These are phyloP conservation scores for Ophiostoma novo-ulmi DNA, from an alignment of 2,329 filamentous ascomycete species.

Conservation along the genomic window DNA sequence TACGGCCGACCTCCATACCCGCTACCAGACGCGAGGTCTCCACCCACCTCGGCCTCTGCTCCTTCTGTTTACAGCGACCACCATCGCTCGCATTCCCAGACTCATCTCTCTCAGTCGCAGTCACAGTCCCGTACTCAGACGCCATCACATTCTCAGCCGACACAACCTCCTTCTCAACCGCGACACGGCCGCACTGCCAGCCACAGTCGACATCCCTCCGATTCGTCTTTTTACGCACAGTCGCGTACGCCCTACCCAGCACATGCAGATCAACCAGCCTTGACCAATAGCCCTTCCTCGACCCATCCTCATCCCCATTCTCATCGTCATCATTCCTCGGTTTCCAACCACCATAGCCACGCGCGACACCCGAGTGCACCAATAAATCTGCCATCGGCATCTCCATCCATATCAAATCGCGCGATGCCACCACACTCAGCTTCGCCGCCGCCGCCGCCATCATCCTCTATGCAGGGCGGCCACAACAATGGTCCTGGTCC, in stretches of 20 bases:
- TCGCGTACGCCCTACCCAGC: slow-evolving; percentile 35
- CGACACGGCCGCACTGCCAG: neutral
- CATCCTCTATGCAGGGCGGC: slow-evolving; percentile 15
- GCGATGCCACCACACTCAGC: slow-evolving; percentile 42
- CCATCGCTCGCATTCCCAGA: slow-evolving; percentile 21
- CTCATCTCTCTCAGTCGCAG: neutral
- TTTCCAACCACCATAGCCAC: slow-evolving; percentile 31
- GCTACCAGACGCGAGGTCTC: slow-evolving; percentile 27
- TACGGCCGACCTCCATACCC: slow-evolving; percentile 34
- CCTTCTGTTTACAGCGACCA: slow-evolving; percentile 33
- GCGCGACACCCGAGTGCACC: slow-evolving; percentile 44
- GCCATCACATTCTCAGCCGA: slow-evolving; percentile 22
- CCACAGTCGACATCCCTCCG: slow-evolving; percentile 37
- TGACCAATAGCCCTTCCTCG: slow-evolving; percentile 19
- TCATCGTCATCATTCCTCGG: neutral
- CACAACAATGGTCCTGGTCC: neutral
- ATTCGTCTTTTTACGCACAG: slow-evolving; percentile 41
- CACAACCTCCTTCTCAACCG: slow-evolving; percentile 7
- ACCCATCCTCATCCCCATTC: neutral
- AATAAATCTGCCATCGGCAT: slow-evolving; percentile 37
- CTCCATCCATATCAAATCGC: slow-evolving; percentile 34
- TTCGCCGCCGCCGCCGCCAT: slow-evolving; percentile 20
- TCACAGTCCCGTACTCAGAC: slow-evolving; percentile 22
- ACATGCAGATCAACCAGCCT: slow-evolving; percentile 26
- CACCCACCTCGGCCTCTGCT: slow-evolving; percentile 28